A percentile compares a stretch with the other conserved stretches of the same genome.
These are phyloP conservation scores for Vinca minor DNA, from an alignment of 257 asterid species.

Conservation along the genomic window DNA sequence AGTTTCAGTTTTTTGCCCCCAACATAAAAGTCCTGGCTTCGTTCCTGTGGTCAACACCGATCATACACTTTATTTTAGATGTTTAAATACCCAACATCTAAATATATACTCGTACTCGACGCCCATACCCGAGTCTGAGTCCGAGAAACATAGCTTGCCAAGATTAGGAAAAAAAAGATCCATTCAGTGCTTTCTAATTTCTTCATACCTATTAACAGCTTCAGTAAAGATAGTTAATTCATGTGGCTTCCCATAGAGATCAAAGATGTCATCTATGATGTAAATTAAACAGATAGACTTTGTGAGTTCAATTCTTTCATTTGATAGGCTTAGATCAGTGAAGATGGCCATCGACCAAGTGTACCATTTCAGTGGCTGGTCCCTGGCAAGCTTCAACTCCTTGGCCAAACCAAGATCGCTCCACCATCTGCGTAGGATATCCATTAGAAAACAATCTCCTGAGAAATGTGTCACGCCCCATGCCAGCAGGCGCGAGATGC, in stretches of 20 bases:
- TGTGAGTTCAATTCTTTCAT: slow-evolving; percentile 25
- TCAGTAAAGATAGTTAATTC: slow-evolving; percentile 21
- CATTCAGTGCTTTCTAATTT: background rate
- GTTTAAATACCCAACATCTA: too few relatives aligned
- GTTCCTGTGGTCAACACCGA: too few relatives aligned
- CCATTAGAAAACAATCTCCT: too few relatives aligned
- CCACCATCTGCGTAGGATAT: slow-evolving; percentile 48
- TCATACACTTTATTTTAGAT: too few relatives aligned
- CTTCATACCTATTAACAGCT: slow-evolving; percentile 25
- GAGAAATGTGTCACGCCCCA: too few relatives aligned
- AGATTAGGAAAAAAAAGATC: too few relatives aligned
- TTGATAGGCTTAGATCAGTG: slow-evolving; percentile 16
- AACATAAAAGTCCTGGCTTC: too few relatives aligned
- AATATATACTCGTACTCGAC: too few relatives aligned
- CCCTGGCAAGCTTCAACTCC: slow-evolving; percentile 29
- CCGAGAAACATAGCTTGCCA: too few relatives aligned
- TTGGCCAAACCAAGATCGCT: slow-evolving; percentile 18
- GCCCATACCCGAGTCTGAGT: too few relatives aligned
- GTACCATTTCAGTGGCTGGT: slow-evolving; percentile 39
- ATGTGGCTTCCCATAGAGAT: slow-evolving; percentile 24
- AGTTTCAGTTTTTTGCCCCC: too few relatives aligned
- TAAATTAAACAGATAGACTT: slow-evolving; percentile 27
- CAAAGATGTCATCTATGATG: slow-evolving; percentile 33
- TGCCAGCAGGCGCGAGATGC: too few relatives aligned
- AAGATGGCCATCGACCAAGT: slow-evolving; percentile 27